phyloP scores from a whole-genome alignment of 352 stramenopile genomes.

The Globisporangium perplexum region DNA sequence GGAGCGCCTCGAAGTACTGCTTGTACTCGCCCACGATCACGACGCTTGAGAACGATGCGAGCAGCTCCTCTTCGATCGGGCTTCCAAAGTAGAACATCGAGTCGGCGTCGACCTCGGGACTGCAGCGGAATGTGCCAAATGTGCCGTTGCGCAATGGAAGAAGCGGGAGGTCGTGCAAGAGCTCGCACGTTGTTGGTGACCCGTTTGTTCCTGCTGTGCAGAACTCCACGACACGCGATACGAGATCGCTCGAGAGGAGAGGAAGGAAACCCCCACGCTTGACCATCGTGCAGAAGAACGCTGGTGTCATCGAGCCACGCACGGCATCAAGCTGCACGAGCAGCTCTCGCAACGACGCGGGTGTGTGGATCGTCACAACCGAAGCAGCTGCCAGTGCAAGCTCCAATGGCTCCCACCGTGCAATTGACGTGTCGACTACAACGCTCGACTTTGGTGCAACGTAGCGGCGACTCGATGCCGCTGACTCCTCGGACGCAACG shows the following conservation, averaged over 20 bases:
- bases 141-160: constrained; percentile 35
- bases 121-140: constrained; percentile 27
- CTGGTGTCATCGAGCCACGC: constrained; percentile 45
- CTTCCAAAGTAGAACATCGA: constrained; percentile 36
- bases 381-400: constrained; percentile 19
- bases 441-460: constrained; percentile 31
- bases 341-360: constrained; percentile 27
- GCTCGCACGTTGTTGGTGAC: constrained; percentile 4
- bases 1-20: constrained; percentile 35
- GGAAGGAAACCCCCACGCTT: constrained; percentile 29
- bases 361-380: constrained; percentile 29
- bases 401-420: constrained; percentile 37
- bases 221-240: constrained; percentile 40
- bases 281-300: constrained; percentile 45
- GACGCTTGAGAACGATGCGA: constrained; percentile 33
- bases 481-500: constrained; percentile 1
- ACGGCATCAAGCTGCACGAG: constrained; percentile 46
- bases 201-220: constrained; percentile 21
- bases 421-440: constrained; percentile 40
- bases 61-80: constrained; percentile 40
- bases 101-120: background rate
- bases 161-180: constrained; percentile 36
- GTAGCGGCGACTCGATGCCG: constrained; percentile 5
- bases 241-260: constrained; percentile 16
- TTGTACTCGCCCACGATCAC: constrained; percentile 36